Evolutionary conservation across 2,329 filamentous ascomycete species (phyloP).

Genomic region (Ceratocystis diversiconidia): DNA sequence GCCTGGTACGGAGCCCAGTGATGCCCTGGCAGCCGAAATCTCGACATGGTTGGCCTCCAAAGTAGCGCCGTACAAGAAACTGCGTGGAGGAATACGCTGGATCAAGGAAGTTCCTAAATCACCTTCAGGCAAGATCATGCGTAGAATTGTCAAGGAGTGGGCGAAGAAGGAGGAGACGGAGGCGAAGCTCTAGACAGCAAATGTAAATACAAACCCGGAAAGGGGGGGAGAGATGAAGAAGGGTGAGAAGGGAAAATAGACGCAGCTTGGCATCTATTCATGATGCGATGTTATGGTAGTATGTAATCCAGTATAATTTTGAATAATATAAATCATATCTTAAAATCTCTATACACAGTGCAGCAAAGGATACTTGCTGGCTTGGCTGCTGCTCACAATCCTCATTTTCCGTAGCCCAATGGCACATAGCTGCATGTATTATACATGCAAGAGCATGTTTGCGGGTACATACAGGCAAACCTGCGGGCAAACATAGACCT

Average conservation of each 20-base stretch:
- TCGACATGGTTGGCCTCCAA: slow-evolving; percentile 34
- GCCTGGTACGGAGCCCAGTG: slow-evolving; percentile 26
- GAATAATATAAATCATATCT: too few relatives aligned
- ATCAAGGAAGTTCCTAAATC: slow-evolving; percentile 58
- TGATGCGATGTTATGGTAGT: background rate
- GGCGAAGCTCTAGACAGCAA: slow-evolving; percentile 27
- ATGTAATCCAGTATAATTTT: too few relatives aligned
- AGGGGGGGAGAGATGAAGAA: background rate
- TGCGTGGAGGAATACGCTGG: slow-evolving; percentile 58
- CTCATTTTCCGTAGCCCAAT: background rate
- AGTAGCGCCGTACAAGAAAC: slow-evolving; percentile 51
- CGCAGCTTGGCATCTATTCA: background rate
- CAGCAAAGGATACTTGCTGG: background rate
- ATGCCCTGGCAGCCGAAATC: slow-evolving; percentile 27
- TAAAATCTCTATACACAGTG: too few relatives aligned
- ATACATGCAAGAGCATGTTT: background rate
- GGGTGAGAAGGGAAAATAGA: background rate
- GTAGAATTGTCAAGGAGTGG: slow-evolving; percentile 35
- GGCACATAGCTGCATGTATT: background rate
- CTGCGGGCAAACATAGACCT: too few relatives aligned
- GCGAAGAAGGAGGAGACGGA: slow-evolving; percentile 22
- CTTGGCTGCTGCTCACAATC: background rate
- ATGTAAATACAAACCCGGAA: background rate
- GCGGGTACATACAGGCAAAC: background rate
- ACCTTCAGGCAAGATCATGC: slow-evolving; percentile 37